A percentile compares a stretch with the other conserved stretches of the same genome.
Conservation (phyloP, 2,329 filamentous ascomycete genomes). For the Aspergillus aculeatus region DNA sequence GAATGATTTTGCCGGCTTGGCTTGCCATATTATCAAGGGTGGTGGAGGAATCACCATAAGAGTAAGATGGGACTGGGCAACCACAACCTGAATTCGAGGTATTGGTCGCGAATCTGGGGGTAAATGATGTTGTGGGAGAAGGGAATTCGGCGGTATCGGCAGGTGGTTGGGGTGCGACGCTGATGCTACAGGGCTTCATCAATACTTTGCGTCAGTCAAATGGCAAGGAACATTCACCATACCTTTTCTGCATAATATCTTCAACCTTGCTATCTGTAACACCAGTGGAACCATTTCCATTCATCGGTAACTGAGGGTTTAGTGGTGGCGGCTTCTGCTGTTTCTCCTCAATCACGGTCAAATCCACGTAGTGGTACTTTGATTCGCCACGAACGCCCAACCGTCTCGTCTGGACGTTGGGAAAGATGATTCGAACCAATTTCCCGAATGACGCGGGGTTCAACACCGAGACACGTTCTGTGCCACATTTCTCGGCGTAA, state of each 20-base stretch:
- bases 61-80: conserved; percentile 30
- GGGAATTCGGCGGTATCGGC: conserved; percentile 41
- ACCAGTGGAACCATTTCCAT: conserved; percentile 18
- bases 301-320: conserved; percentile 26
- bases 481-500: conserved; percentile 89
- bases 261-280: conserved; percentile 24
- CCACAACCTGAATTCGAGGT: conserved; percentile 25
- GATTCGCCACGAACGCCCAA: conserved; percentile 93
- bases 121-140: conserved; percentile 40
- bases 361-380: conserved; percentile 84
- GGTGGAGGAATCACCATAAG: conserved; percentile 31
- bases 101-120: conserved; percentile 30
- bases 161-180: conserved; percentile 31
- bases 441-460: conserved; percentile 98
- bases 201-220: not conserved
- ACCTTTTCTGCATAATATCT: conserved; percentile 34
- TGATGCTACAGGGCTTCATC: conserved; percentile 24
- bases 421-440: conserved; percentile 92
- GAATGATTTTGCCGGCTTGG: conserved; percentile 40
- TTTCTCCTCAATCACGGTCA: conserved; percentile 48
- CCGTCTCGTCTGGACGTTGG: conserved; percentile 86
- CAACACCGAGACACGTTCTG: conserved; percentile 87
- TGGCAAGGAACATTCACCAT: conserved; percentile 10
- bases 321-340: conserved; percentile 34
- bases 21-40: conserved; percentile 39